These are phyloP conservation scores for Melanogaster broomeanus DNA, from an alignment of 768 basidiomycete genomes.

Conservation along the genomic window DNA sequence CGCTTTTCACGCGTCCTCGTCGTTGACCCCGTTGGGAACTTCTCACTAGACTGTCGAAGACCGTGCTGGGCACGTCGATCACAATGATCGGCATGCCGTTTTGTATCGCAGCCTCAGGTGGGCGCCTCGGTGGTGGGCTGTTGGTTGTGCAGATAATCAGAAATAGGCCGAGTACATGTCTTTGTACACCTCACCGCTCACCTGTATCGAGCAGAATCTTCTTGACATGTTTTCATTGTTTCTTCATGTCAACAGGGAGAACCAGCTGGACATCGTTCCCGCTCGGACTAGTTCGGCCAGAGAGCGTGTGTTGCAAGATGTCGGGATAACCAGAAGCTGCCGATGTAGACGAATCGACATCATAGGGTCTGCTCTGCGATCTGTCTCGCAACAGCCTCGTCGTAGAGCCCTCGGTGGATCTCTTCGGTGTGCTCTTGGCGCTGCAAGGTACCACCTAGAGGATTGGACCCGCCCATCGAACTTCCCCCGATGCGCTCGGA, in stretches of 20 bases:
- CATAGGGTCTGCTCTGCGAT: conserved; percentile 82
- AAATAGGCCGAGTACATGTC: neutral
- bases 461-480: too few species aligned
- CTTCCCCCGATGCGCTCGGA: too few species aligned
- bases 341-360: conserved; percentile 64
- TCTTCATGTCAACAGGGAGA: conserved; percentile 70
- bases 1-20: conserved; percentile 74
- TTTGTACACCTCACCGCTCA: conserved; percentile 19
- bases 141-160: neutral
- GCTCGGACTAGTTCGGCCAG: conserved; percentile 36
- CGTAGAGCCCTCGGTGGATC: too few species aligned
- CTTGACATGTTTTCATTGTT: conserved; percentile 71
- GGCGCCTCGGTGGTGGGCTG: conserved; percentile 64
- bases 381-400: too few species aligned
- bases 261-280: conserved; percentile 60
- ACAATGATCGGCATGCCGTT: conserved; percentile 68
- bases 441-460: too few species aligned
- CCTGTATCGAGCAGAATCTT: conserved; percentile 71
- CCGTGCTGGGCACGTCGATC: conserved; percentile 60
- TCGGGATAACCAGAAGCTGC: conserved; percentile 53
- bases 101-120: conserved; percentile 59
- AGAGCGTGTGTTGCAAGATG: conserved; percentile 27
- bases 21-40: conserved; percentile 64
- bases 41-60: conserved; percentile 65
- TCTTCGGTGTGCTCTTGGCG: too few species aligned